Conservation (phyloP, 768 basidiomycete genomes). For the Fibroporia radiculosa region DNA sequence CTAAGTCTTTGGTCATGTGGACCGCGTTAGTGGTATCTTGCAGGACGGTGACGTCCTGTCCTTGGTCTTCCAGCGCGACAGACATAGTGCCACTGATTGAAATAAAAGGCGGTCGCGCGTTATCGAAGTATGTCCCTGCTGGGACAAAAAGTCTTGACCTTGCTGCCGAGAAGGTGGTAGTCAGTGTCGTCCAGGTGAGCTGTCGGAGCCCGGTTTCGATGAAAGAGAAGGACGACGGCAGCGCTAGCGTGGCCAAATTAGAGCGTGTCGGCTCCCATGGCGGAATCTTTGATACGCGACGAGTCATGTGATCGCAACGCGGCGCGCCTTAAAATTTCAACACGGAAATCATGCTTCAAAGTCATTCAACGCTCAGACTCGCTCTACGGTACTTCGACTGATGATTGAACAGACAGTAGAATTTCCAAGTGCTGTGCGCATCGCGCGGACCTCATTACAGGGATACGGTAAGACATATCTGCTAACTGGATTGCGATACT, state of each 20-base stretch:
- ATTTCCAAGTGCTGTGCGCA: background rate
- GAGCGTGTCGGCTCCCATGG: conserved; percentile 2
- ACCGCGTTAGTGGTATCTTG: conserved; percentile 7
- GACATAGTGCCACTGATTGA: conserved; percentile 10
- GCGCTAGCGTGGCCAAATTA: conserved; percentile 3
- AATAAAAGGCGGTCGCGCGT: background rate
- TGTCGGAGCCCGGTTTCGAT: background rate
- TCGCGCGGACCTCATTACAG: background rate
- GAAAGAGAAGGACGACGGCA: conserved; percentile 1
- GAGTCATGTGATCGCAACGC: conserved; percentile 1
- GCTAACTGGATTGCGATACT: background rate
- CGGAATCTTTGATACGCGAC: conserved; percentile 1
- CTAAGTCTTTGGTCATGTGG: background rate
- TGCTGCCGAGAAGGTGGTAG: no score
- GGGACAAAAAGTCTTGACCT: no score
- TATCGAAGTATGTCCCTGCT: no score
- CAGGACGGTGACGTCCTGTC: conserved; percentile 8
- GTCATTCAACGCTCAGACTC: background rate
- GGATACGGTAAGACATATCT: background rate
- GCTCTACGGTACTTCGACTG: no score
- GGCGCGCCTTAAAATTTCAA: background rate
- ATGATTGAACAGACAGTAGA: background rate
- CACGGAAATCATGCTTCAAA: background rate
- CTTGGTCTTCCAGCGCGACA: conserved; percentile 14
- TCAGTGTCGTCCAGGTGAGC: background rate